These are phyloP conservation scores for Talaromyces sp. DNA, from an alignment of 2,329 filamentous ascomycete genomes.

Conservation along the genomic window DNA sequence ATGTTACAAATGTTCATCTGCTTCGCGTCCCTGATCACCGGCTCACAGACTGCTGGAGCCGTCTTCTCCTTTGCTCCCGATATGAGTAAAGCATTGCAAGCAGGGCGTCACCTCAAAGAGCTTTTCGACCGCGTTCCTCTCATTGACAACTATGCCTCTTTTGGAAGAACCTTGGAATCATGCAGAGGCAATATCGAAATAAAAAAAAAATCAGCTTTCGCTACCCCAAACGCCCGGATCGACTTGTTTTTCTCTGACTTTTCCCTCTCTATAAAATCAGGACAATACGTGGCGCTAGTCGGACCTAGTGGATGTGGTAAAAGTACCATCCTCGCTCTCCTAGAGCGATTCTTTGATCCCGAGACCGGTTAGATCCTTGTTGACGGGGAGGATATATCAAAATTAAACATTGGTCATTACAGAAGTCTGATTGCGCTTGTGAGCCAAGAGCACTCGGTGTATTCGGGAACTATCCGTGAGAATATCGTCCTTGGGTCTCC, in stretches of 20 bases:
- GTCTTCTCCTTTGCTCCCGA: not conserved
- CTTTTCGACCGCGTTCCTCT: not conserved
- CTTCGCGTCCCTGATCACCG: not conserved
- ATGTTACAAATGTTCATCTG: not conserved
- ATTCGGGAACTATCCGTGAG: slow-evolving; percentile 49
- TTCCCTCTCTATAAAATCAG: slow-evolving; percentile 28
- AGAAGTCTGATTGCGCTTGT: slow-evolving; percentile 38
- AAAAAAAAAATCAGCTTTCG: slow-evolving; percentile 26
- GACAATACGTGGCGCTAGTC: slow-evolving; percentile 42
- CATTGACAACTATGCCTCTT: too few species aligned
- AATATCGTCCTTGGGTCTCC: slow-evolving; percentile 49
- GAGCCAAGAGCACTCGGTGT: slow-evolving; percentile 48
- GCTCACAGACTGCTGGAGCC: not conserved
- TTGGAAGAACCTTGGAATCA: not conserved
- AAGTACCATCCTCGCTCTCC: slow-evolving; percentile 41
- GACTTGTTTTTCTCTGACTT: slow-evolving; percentile 29
- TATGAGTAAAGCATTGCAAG: not conserved
- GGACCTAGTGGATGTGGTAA: slow-evolving; percentile 51
- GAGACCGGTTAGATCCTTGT: slow-evolving; percentile 26
- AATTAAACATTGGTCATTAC: slow-evolving; percentile 31
- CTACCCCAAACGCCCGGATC: slow-evolving; percentile 34
- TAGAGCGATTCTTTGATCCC: slow-evolving; percentile 36
- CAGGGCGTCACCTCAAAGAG: not conserved
- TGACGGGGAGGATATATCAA: slow-evolving; percentile 24
- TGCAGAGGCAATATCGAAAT: slow-evolving; percentile 15